Evolutionary conservation across 2,329 filamentous ascomycete species (phyloP).

Genomic region (Phoma herbarum): DNA sequence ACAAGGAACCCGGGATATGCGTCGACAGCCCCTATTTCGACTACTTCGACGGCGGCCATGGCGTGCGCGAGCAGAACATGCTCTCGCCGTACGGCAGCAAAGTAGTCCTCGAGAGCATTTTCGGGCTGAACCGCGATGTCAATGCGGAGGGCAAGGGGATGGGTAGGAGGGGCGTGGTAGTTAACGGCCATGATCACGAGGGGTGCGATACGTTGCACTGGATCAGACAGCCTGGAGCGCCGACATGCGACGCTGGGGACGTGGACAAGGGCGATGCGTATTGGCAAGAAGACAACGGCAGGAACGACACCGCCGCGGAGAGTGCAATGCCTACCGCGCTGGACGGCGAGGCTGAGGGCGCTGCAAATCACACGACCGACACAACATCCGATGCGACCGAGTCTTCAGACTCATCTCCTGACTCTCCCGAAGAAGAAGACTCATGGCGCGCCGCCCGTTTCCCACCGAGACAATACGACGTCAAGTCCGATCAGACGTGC

Average conservation of each 20-base stretch:
- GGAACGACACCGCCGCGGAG: too few relatives aligned
- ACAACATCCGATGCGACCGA: neutral
- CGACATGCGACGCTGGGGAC: slow-evolving; percentile 21
- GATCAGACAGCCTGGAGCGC: slow-evolving; percentile 33
- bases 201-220: slow-evolving; percentile 92
- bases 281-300: slow-evolving; percentile 8
- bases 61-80: slow-evolving; percentile 90
- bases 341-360: slow-evolving; percentile 3
- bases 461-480: slow-evolving; percentile 29
- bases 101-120: slow-evolving; percentile 82
- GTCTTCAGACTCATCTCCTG: too few relatives aligned
- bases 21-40: slow-evolving; percentile 84
- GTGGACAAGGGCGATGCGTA: slow-evolving; percentile 28
- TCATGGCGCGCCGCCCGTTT: slow-evolving; percentile 39
- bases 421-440: neutral
- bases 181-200: slow-evolving; percentile 95
- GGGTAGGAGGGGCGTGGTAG: slow-evolving; percentile 77
- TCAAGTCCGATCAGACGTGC: slow-evolving; percentile 48
- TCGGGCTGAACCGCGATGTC: slow-evolving; percentile 74
- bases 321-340: slow-evolving; percentile 11
- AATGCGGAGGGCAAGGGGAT: slow-evolving; percentile 67
- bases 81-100: slow-evolving; percentile 74
- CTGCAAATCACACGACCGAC: slow-evolving; percentile 8
- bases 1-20: slow-evolving; percentile 84
- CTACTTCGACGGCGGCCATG: slow-evolving; percentile 73